A percentile compares a stretch with the other conserved stretches of the same genome.
phyloP scores from a whole-genome alignment of 2,329 filamentous ascomycete genomes.

The Phaeosphaeriaceae sp. region DNA sequence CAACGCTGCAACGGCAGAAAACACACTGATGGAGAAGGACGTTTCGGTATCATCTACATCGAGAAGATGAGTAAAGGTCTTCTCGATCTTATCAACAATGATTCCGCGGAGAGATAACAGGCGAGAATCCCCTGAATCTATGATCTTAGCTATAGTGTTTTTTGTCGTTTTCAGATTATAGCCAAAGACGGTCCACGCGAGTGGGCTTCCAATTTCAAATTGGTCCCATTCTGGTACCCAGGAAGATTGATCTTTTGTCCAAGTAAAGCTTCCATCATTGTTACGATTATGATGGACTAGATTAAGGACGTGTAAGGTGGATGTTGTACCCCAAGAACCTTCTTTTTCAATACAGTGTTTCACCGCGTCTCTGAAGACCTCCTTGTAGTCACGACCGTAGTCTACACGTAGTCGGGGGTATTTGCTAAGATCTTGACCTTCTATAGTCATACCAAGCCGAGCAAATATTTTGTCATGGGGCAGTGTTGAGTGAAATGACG shows the following conservation, averaged over 20 bases:
- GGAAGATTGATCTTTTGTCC: not conserved
- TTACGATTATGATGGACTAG: not conserved
- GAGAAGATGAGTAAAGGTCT: not conserved
- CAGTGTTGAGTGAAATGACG: conserved; percentile 2
- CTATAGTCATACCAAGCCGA: conserved; percentile 1
- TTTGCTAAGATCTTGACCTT: not conserved
- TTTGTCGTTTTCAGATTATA: not conserved
- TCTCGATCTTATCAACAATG: not conserved
- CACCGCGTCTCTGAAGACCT: conserved; percentile 4
- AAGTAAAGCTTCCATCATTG: not conserved
- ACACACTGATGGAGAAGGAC: conserved; percentile 3
- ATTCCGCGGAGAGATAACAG: conserved; percentile 5
- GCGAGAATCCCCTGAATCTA: conserved; percentile 3
- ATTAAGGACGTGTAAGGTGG: conserved; percentile 1
- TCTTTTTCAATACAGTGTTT: conserved; percentile 5
- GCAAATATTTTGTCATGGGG: conserved; percentile 12
- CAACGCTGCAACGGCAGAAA: not conserved
- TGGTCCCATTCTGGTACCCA: conserved; percentile 7
- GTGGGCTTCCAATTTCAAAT: not conserved
- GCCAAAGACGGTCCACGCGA: not conserved
- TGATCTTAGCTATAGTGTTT: not conserved
- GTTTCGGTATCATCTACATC: not conserved
- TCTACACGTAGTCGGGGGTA: conserved; percentile 6
- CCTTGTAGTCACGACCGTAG: conserved; percentile 3
- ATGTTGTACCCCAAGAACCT: not conserved